Base-by-base conservation (phyloP, 176 grass and related monocot species). In the Oryza officinalis region DNA sequence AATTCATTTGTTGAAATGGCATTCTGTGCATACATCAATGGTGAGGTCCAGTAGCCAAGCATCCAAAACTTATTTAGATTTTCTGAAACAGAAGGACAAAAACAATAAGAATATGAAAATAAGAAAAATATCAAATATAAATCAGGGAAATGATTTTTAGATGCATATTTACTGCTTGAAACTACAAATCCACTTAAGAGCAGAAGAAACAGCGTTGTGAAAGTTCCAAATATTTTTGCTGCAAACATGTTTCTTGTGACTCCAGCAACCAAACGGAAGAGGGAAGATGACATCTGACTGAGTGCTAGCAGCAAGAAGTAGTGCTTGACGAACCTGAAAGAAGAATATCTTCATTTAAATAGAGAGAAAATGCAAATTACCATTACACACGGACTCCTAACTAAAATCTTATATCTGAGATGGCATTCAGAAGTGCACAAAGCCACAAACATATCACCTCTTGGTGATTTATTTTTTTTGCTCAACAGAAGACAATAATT, bases 101-200 rank as follows among this genome's bases (percentile, higher is more conserved):
- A 50, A 17, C 3, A 35, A 35, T 35, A 54, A 20, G 30, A 41
- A n/a, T 31, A 59, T 77, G 82, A 81, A 63, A 31, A 50, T 25
- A 26, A 71, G 69, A 71, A 2, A 25, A 22, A 27, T 50, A 17
- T 18, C 14, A 52, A 27, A 27, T 27, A 18, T 27, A 6, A 67
- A 65, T 28, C 45, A 1, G 30, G 65, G 7, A 50, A 59, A 41
- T 27, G 32, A 43, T 60, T 54, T 33, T 3, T 75, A 27, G n/a
- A 4, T 35, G 30, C 17, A 31, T 38, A 85, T 27, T 64, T 87
- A 93, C 92, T 78, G 44, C 86, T 84, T 69, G 92, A 86, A 87
- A 94, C 12, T 74, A 94, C 22, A 80, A 94, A 94, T 47, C 88
- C 92, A 65, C 92, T 84, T 60, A 94, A 50, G 52, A 75, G 89